A percentile compares a stretch with the other conserved stretches of the same genome.
Conservation (phyloP, 2,329 filamentous ascomycete genomes). For the Sclerotinia minor region DNA sequence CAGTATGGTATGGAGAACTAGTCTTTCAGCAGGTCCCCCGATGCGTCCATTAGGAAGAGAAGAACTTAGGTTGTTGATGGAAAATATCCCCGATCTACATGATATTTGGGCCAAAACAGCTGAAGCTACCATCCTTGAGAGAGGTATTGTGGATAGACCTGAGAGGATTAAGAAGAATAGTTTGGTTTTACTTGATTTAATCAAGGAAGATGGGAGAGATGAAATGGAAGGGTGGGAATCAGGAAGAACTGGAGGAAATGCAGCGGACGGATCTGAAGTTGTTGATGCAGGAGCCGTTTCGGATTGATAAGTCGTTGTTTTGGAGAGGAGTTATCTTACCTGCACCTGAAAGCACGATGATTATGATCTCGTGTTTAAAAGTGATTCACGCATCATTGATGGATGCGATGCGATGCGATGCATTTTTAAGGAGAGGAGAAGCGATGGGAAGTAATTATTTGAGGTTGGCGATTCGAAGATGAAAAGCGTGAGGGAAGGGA, state of each 20-base stretch:
- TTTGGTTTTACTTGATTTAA: slow-evolving; percentile 63
- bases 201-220: slow-evolving; percentile 59
- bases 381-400: not conserved
- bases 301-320: slow-evolving; percentile 9
- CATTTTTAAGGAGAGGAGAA: not conserved
- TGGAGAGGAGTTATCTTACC: not conserved
- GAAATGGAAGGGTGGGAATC: slow-evolving; percentile 60
- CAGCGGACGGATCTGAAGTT: not conserved
- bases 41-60: slow-evolving; percentile 57
- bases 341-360: not conserved
- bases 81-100: slow-evolving; percentile 58
- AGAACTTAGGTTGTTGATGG: slow-evolving; percentile 51
- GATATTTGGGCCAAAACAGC: slow-evolving; percentile 64
- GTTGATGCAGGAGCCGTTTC: slow-evolving; percentile 13
- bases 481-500: slow-evolving; percentile 5
- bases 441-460: slow-evolving; percentile 14
- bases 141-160: slow-evolving; percentile 57
- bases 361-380: not conserved
- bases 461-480: not conserved
- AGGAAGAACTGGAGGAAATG: slow-evolving; percentile 23
- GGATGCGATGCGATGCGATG: not conserved
- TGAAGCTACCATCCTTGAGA: slow-evolving; percentile 60
- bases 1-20: slow-evolving; percentile 58
- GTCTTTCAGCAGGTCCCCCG: slow-evolving; percentile 60
- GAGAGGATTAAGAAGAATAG: slow-evolving; percentile 64